Evolutionary conservation across 768 basidiomycete species (phyloP), one percentile per base, ranked within the genome.

Genomic region (Krasilnikovozyma curviuscula): DNA sequence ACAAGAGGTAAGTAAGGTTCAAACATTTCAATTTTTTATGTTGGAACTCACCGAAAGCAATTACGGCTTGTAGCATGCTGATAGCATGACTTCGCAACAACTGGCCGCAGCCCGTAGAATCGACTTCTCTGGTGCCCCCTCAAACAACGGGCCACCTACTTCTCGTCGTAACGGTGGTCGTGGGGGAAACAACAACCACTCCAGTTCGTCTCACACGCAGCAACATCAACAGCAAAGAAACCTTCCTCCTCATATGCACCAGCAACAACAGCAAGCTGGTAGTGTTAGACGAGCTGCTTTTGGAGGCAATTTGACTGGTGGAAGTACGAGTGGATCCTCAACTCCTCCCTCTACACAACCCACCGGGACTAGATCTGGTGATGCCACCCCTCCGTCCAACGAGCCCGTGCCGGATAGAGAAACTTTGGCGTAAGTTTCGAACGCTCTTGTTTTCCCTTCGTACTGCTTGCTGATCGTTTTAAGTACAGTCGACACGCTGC

Each of bases 401-500:
- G 39, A 29, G 41, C 27, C 1, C 10, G 24, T 16, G 44, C 45
- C 57, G 1, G 63, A 63, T 43, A 59, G 63, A 13, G 54, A 54
- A n/a, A 60, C 55, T 5, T 57, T 60, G n/a, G 57, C 50, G 58
- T 63, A 53, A 61, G 61, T 53, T 13, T 23, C n/a, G 10, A 6
- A 44, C 1, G 16, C 19, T 19, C 35, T 28, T 44, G n/a, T 1
- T 16, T 30, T 3, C 14, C 33, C 21, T 23, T 14, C 10, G 3
- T 29, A 7, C 24, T 28, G 28, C 19, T 7, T 28, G 14, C 27
- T 30, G 8, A 14, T n/a, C 24, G 30, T n/a, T n/a, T 13, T 38
- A 16, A n/a, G 28, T 18, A 10, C 43, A 88, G 85, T 59, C 71
- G 77, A 32, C 77, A 86, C 53, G 66, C 72, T 0, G 69, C 72